Percentiles rank a stretch among this genome's conserved stretches.
Evolutionary conservation across 108 stramenopile species (phyloP).

Genomic region (Pseudonitzschia multiseries): DNA sequence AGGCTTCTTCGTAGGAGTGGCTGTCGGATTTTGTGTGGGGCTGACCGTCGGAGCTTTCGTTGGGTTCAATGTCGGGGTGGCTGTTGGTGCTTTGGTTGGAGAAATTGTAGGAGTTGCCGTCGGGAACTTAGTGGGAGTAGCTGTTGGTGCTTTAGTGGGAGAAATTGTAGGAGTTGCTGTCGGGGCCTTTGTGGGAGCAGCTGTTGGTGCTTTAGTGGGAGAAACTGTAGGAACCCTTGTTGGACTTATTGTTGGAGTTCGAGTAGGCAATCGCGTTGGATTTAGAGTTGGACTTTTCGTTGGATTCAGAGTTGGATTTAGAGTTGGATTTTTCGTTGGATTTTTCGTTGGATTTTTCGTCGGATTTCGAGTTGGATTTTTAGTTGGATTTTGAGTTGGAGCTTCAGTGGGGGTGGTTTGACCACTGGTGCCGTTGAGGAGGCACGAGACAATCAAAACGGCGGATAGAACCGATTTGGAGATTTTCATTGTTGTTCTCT

Average conservation of each 20-base stretch:
- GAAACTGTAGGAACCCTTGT: neutral
- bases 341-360: neutral
- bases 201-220: neutral
- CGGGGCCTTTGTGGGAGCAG: neutral
- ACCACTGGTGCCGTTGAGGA: neutral
- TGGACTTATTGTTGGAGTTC: no score
- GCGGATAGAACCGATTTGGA: neutral
- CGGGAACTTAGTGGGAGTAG: neutral
- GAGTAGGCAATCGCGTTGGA: neutral
- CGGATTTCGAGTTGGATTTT: neutral
- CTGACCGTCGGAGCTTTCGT: neutral
- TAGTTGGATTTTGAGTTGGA: neutral
- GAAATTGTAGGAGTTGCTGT: neutral
- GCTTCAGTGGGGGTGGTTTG: neutral
- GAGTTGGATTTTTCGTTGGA: no score
- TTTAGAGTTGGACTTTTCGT: neutral
- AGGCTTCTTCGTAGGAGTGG: neutral
- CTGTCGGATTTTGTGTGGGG: neutral
- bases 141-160: neutral
- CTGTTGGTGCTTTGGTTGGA: neutral
- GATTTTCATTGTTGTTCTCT: neutral
- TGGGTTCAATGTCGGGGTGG: neutral
- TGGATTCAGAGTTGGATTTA: neutral
- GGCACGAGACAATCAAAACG: neutral
- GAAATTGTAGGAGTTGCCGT: neutral